Conservation (phyloP, 2,329 filamentous ascomycete genomes). For the Teratosphaeriaceae sp. region DNA sequence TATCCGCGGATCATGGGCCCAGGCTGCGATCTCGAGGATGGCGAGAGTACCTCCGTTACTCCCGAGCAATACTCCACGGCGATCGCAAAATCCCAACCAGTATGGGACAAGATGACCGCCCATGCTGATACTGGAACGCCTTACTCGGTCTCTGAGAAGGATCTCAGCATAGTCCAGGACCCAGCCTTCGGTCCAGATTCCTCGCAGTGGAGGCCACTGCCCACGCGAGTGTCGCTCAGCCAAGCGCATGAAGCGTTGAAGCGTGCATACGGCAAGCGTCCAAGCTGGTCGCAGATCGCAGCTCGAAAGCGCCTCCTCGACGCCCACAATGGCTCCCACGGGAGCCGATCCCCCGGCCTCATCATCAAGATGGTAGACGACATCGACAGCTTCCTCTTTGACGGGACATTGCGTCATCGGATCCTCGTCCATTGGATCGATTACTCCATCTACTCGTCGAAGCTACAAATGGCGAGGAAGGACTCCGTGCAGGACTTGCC, state of each 20-base stretch:
- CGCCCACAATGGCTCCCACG: not conserved
- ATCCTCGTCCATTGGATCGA: constrained; percentile 5
- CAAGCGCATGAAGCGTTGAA: constrained; percentile 1
- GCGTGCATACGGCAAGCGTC: not conserved
- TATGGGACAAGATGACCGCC: constrained; percentile 2
- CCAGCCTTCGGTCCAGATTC: not conserved
- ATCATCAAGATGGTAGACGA: constrained; percentile 4
- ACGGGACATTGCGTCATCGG: not conserved
- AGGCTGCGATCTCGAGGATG: not conserved
- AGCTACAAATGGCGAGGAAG: not conserved
- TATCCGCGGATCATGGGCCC: too few species aligned
- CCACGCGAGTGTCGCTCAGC: not conserved
- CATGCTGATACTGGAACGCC: not conserved
- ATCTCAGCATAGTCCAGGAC: constrained; percentile 3
- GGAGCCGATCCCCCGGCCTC: not conserved
- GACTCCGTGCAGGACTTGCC: too few species aligned
- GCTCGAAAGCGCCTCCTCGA: constrained; percentile 2
- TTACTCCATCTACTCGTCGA: not conserved
- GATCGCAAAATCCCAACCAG: constrained; percentile 2
- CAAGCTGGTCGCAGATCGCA: not conserved
- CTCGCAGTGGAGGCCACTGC: not conserved
- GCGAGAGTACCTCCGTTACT: not conserved
- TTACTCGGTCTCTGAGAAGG: not conserved
- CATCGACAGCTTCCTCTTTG: constrained; percentile 3
- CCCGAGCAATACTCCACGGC: not conserved